phyloP scores from a whole-genome alignment of 176 grass and related monocot genomes.

The Oryza glumipatula region DNA sequence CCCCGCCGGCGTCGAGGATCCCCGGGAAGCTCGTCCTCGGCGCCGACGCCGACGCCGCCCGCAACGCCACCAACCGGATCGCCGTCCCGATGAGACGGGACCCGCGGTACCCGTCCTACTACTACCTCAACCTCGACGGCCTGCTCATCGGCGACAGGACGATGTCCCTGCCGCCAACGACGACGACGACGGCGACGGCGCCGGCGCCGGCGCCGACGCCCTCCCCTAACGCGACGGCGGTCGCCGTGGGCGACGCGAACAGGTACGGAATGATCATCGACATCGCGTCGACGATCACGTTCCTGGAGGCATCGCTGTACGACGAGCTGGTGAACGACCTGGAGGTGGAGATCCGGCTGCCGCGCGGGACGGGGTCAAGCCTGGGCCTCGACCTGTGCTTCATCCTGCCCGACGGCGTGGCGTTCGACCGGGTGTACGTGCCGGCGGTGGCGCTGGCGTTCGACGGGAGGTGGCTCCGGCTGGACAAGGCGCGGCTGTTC shows the following conservation, averaged over 20 bases:
- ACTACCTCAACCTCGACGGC: constrained; percentile 61
- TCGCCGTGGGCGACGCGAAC: background rate
- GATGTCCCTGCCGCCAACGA: background rate
- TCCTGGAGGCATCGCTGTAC: constrained; percentile 59
- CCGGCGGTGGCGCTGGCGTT: constrained; percentile 53
- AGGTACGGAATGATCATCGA: constrained; percentile 63
- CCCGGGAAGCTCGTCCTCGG: constrained; percentile 50
- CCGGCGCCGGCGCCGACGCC: background rate
- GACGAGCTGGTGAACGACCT: constrained; percentile 49
- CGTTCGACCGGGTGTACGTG: constrained; percentile 54
- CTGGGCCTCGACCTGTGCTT: constrained; percentile 70
- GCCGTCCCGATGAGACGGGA: constrained; percentile 30
- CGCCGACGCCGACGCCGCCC: constrained; percentile 20
- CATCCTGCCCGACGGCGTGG: constrained; percentile 47
- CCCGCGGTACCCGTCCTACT: constrained; percentile 48
- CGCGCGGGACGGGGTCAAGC: constrained; percentile 41
- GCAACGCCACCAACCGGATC: constrained; percentile 36
- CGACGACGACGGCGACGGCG: background rate
- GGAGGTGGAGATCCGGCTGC: constrained; percentile 58
- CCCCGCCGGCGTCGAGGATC: constrained; percentile 23
- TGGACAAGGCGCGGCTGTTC: constrained; percentile 55
- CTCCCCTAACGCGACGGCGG: background rate
- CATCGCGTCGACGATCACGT: constrained; percentile 61
- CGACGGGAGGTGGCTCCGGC: constrained; percentile 46
- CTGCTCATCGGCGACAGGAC: constrained; percentile 47